Conservation (phyloP, 1,284 basidiomycete genomes). For the Flammula alnicola region DNA sequence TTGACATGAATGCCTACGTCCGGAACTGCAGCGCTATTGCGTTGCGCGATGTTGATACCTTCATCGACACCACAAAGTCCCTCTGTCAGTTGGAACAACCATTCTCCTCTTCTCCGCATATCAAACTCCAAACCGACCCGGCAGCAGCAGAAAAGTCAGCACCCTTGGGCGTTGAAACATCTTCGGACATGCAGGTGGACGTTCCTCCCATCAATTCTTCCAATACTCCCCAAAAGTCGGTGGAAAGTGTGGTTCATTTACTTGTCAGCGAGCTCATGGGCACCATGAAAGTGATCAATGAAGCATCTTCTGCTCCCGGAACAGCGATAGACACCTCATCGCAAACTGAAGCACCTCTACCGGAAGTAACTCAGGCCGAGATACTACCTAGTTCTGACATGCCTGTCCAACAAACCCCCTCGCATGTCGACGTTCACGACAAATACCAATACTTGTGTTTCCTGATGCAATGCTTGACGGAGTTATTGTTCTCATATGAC, state of each 20-base stretch:
- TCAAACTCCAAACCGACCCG: constrained; percentile 59
- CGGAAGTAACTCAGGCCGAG: background rate
- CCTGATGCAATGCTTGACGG: constrained; percentile 91
- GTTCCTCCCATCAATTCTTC: constrained; percentile 35
- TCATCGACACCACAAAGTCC: constrained; percentile 75
- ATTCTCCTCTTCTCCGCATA: constrained; percentile 62
- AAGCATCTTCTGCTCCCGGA: constrained; percentile 23
- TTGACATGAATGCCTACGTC: constrained; percentile 78
- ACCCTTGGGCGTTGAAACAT: constrained; percentile 26
- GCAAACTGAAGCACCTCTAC: constrained; percentile 1
- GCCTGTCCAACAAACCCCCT: constrained; percentile 17
- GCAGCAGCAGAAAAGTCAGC: constrained; percentile 21
- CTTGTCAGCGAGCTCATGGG: constrained; percentile 75
- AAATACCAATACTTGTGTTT: constrained; percentile 78
- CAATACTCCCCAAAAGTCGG: constrained; percentile 45
- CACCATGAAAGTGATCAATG: constrained; percentile 52
- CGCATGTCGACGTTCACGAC: constrained; percentile 38
- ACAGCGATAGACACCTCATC: background rate
- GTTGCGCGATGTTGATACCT: constrained; percentile 79
- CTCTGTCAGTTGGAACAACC: constrained; percentile 77
- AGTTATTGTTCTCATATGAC: constrained; percentile 93
- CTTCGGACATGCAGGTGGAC: constrained; percentile 72
- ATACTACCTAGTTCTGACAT: constrained; percentile 10
- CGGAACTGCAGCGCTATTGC: constrained; percentile 83
- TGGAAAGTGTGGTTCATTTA: constrained; percentile 74